A percentile compares a stretch with the other conserved stretches of the same genome.
These are phyloP conservation scores for Leccinum glutinopallens DNA, from an alignment of 1,284 basidiomycete species.

Conservation along the genomic window DNA sequence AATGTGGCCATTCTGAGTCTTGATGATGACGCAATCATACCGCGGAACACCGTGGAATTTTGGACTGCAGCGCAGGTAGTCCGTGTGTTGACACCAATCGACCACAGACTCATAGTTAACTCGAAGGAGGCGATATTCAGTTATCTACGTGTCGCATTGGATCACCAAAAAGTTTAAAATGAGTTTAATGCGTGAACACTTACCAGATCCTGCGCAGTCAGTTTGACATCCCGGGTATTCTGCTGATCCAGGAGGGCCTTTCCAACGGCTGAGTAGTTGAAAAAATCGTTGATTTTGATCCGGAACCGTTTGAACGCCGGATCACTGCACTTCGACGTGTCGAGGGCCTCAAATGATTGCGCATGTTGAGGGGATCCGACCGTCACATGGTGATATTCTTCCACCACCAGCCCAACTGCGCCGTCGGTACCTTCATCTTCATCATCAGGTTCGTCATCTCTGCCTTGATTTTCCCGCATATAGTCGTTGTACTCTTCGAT, in stretches of 20 bases:
- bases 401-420: background rate
- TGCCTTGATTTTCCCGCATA: background rate
- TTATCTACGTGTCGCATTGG: background rate
- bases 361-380: background rate
- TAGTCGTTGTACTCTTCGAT: background rate
- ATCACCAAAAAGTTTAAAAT: no score
- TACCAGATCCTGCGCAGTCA: no score
- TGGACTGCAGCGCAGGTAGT: conserved; percentile 33
- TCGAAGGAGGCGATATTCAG: conserved; percentile 24
- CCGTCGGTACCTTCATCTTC: background rate
- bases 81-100: conserved; percentile 26
- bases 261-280: conserved; percentile 13
- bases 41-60: conserved; percentile 26
- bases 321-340: conserved; percentile 16
- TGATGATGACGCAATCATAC: conserved; percentile 31
- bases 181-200: no score
- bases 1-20: conserved; percentile 13
- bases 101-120: conserved; percentile 34
- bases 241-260: no score
- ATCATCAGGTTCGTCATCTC: background rate
- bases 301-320: conserved; percentile 25
- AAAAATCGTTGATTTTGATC: conserved; percentile 24
- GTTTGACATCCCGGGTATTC: no score
- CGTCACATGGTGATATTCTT: background rate
- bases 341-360: conserved; percentile 21